phyloP scores from a whole-genome alignment of 1,139 yeast genomes.

The Protomyces arabidopsidicola region DNA sequence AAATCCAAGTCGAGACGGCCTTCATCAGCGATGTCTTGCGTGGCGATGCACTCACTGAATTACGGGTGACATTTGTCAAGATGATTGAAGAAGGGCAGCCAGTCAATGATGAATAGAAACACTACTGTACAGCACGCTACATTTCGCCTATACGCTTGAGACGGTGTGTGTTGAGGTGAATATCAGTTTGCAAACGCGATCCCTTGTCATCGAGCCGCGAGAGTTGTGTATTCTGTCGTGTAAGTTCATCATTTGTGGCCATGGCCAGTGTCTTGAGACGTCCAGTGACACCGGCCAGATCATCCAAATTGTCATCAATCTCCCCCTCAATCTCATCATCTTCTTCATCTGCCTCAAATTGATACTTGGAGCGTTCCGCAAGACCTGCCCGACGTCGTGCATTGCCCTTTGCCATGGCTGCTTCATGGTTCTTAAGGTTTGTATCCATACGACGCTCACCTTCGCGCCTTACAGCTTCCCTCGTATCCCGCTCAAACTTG shows the following conservation, averaged over 20 bases:
- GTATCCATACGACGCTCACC: constrained; percentile 50
- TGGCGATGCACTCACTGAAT: constrained; percentile 79
- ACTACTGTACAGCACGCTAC: neutral
- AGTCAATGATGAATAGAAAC: constrained; percentile 76
- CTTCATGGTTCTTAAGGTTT: constrained; percentile 37
- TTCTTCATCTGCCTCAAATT: constrained; percentile 57
- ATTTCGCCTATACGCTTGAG: constrained; percentile 42
- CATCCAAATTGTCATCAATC: constrained; percentile 53
- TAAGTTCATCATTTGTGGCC: constrained; percentile 53
- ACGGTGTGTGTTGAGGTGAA: constrained; percentile 49
- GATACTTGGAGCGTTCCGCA: constrained; percentile 47
- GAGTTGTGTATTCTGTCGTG: constrained; percentile 49
- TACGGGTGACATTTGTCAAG: constrained; percentile 64
- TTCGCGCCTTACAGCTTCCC: constrained; percentile 46
- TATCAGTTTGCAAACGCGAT: constrained; percentile 51
- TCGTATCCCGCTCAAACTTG: constrained; percentile 37
- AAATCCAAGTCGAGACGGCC: constrained; percentile 77
- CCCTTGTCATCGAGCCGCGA: constrained; percentile 47
- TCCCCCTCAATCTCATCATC: constrained; percentile 60
- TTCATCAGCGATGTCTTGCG: constrained; percentile 76
- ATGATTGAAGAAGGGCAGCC: constrained; percentile 91
- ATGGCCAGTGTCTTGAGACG: constrained; percentile 51
- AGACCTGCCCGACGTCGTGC: constrained; percentile 33
- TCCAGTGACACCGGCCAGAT: constrained; percentile 47
- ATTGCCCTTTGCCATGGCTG: constrained; percentile 34